Evolutionary conservation across 805 yeast species (phyloP).

Genomic region (Yamadazyma sp.): DNA sequence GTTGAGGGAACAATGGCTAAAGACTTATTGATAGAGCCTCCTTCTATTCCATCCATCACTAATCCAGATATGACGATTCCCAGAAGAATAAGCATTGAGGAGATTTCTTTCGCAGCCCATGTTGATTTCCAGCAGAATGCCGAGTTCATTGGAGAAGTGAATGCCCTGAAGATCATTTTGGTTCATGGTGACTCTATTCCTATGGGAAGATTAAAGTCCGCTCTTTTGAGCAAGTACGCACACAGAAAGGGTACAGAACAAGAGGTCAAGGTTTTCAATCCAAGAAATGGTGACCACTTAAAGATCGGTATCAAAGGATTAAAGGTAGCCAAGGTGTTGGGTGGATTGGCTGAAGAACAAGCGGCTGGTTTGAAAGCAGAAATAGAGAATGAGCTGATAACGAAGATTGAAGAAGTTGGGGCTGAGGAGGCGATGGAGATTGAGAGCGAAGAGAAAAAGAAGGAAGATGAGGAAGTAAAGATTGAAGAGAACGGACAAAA

Average conservation of each 20-base stretch:
- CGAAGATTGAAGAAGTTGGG: conserved; percentile 35
- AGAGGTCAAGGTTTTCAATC: conserved; percentile 89
- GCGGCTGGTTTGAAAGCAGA: conserved; percentile 43
- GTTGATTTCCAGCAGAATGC: conserved; percentile 95
- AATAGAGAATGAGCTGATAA: conserved; percentile 53
- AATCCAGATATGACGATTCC: conserved; percentile 85
- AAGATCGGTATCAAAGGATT: conserved; percentile 76
- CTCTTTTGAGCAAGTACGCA: conserved; percentile 82
- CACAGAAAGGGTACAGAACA: conserved; percentile 79
- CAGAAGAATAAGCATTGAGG: conserved; percentile 83
- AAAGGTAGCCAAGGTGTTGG: conserved; percentile 74
- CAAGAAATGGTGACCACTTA: conserved; percentile 83
- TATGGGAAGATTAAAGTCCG: conserved; percentile 97
- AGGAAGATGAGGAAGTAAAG: conserved; percentile 14
- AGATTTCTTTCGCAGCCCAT: conserved; percentile 98
- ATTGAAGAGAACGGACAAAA: conserved; percentile 12
- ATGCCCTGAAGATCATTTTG: conserved; percentile 80
- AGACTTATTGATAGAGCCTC: conserved; percentile 81
- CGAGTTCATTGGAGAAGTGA: conserved; percentile 83
- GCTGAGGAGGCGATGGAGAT: conserved; percentile 14
- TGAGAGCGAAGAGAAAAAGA: conserved; percentile 31
- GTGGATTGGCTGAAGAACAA: conserved; percentile 50
- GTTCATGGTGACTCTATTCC: conserved; percentile 98
- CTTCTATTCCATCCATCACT: conserved; percentile 78
- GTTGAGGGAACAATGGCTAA: conserved; percentile 99